Percentiles rank a stretch among this genome's conserved stretches.
These are phyloP conservation scores for Penicillium sp. DNA, from an alignment of 2,329 filamentous ascomycete genomes.

Conservation along the genomic window DNA sequence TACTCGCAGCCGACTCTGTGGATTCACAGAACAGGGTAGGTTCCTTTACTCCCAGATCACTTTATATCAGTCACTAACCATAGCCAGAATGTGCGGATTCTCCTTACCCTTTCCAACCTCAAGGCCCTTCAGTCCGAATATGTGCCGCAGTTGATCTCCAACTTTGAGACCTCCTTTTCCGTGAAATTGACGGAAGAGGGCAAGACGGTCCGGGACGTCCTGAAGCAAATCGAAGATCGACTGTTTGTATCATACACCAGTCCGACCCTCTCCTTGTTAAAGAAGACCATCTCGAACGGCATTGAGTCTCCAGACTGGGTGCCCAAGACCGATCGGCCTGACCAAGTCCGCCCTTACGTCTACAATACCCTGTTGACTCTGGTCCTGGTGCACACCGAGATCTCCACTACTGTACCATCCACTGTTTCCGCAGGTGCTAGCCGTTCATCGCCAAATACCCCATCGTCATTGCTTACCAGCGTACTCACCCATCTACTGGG, in stretches of 20 bases:
- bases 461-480: constrained; percentile 67
- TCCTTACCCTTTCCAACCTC: constrained; percentile 90
- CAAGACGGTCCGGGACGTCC: constrained; percentile 86
- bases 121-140: constrained; percentile 77
- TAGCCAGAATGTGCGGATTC: constrained; percentile 82
- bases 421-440: constrained; percentile 74
- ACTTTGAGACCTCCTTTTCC: constrained; percentile 92
- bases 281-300: constrained; percentile 70
- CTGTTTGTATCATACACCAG: constrained; percentile 92
- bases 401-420: constrained; percentile 70
- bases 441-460: constrained; percentile 67
- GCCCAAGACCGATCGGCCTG: constrained; percentile 60
- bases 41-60: constrained; percentile 16
- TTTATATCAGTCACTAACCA: constrained; percentile 11
- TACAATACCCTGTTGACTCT: constrained; percentile 83
- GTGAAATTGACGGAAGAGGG: constrained; percentile 93
- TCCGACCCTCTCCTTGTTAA: constrained; percentile 69
- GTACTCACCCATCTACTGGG: constrained; percentile 87
- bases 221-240: constrained; percentile 84
- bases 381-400: constrained; percentile 88
- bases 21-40: constrained; percentile 56
- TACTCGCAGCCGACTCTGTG: constrained; percentile 51
- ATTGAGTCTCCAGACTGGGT: constrained; percentile 73
- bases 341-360: constrained; percentile 81
- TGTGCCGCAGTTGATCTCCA: constrained; percentile 82